Evolutionary conservation across 345 rosid species (phyloP), one percentile per base, ranked within the genome.

Genomic region (Lepidium sativum): DNA sequence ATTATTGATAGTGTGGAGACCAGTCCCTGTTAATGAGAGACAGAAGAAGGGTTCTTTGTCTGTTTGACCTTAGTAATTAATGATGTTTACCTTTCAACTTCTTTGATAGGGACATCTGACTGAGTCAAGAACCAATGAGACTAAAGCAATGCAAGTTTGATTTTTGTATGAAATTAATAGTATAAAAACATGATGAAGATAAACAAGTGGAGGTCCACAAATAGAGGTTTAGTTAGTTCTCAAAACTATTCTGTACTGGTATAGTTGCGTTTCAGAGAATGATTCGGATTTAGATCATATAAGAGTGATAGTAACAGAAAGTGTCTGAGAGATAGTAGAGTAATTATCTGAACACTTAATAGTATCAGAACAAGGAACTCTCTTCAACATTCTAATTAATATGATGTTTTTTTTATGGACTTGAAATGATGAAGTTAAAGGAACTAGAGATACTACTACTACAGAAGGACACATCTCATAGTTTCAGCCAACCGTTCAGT

Each of bases 391-490:
- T n/a, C n/a, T n/a, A n/a, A n/a, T n/a, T n/a, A n/a, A n/a, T n/a
- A 31, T 50, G 11, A 42, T 54, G 10, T 62, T 37, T 14, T 13
- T 33, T 9, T 15, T 43, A 27, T 18, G 49, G 17, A 23, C 47
- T 54, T 73, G 27, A 3, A 50, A 65, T 59, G 61, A 49, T 75
- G 75, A 80, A 92, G 98, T 80, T 92, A 64, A 86, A 91, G 86
- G 97, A 92, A 68, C 73, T 92, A 44, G 98, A 92, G 82, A 87
- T 94, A 8, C 84, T 89, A 63, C 88, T 92, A 53, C 80, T 92
- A 40, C 94, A 92, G 15, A 89, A 83, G 75, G 98, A 92, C 81
- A 87, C 88, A 59, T 79, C 81, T 76, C 71, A 83, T 17, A 89
- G 81, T 84, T 82, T 86, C 72, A 92, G 98, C 67, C 96, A 86